These are phyloP conservation scores for Paxillus ammoniavirescens DNA, from an alignment of 768 basidiomycete genomes.

Conservation along the genomic window DNA sequence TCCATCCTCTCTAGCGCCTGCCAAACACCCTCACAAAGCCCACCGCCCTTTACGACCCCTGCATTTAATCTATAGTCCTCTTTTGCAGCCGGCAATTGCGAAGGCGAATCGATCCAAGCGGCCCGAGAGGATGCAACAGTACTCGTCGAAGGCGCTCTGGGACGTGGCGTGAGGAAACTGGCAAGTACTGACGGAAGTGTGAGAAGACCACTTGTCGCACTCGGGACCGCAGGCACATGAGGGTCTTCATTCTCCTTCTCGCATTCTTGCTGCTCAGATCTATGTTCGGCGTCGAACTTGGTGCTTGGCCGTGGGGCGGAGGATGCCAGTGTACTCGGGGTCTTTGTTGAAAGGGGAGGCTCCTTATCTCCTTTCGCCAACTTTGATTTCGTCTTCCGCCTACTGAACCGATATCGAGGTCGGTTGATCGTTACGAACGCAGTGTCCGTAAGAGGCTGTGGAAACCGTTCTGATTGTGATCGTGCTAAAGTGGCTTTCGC, in stretches of 20 bases:
- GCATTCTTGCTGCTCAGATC: not conserved
- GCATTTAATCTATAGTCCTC: not conserved
- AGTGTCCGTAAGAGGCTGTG: constrained; percentile 16
- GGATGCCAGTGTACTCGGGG: not conserved
- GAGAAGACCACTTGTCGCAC: not conserved
- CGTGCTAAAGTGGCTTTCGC: constrained; percentile 11
- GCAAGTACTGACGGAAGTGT: constrained; percentile 7
- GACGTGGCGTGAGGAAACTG: constrained; percentile 11
- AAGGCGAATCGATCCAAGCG: not conserved
- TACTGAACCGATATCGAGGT: constrained; percentile 18
- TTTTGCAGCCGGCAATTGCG: not conserved
- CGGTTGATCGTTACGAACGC: constrained; percentile 21
- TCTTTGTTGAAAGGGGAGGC: not conserved
- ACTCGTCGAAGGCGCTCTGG: constrained; percentile 23
- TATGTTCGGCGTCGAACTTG: not conserved
- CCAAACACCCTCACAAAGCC: constrained; percentile 11
- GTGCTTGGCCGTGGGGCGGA: not conserved
- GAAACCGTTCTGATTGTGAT: constrained; percentile 25
- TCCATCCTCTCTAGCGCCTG: constrained; percentile 26
- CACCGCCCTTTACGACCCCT: not conserved
- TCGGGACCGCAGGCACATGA: not conserved
- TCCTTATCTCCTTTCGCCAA: not conserved
- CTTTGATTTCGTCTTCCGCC: constrained; percentile 11
- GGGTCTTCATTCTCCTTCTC: constrained; percentile 7
- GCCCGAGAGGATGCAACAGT: constrained; percentile 14